phyloP scores from a whole-genome alignment of 345 rosid species.

The Ceriops zippeliana region DNA sequence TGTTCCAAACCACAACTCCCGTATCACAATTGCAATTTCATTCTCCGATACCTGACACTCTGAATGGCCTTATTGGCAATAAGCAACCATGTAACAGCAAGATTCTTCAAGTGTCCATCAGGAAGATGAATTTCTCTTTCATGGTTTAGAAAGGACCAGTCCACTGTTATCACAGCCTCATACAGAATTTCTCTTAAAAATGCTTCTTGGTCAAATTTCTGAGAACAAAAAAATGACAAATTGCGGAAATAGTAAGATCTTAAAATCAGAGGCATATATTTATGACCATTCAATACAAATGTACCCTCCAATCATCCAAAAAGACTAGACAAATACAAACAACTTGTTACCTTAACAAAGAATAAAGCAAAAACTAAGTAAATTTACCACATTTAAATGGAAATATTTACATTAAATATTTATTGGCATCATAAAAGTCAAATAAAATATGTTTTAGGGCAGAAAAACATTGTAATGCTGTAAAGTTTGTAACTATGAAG shows the following conservation, averaged over 20 bases:
- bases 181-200: constrained; percentile 38
- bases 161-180: constrained; percentile 46
- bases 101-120: constrained; percentile 39
- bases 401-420: not conserved
- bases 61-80: constrained; percentile 44
- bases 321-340: not conserved
- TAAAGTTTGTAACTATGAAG: not conserved
- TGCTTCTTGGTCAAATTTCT: constrained; percentile 57
- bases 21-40: constrained; percentile 8
- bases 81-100: constrained; percentile 56
- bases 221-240: not conserved
- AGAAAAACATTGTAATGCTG: not conserved
- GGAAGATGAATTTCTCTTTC: constrained; percentile 30
- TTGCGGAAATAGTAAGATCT: constrained; percentile 12
- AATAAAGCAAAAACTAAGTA: not conserved
- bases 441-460: not conserved
- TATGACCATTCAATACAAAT: not conserved
- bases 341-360: not conserved
- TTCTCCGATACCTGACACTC: constrained; percentile 42
- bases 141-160: constrained; percentile 43
- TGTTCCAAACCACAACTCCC: constrained; percentile 10
- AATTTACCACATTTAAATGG: not conserved
- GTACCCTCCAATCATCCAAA: not conserved
- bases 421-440: not conserved
- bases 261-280: not conserved